A percentile compares a stretch with the other conserved stretches of the same genome.
These are phyloP conservation scores for Suillus ampliporus DNA, from an alignment of 768 basidiomycete genomes.

Conservation along the genomic window DNA sequence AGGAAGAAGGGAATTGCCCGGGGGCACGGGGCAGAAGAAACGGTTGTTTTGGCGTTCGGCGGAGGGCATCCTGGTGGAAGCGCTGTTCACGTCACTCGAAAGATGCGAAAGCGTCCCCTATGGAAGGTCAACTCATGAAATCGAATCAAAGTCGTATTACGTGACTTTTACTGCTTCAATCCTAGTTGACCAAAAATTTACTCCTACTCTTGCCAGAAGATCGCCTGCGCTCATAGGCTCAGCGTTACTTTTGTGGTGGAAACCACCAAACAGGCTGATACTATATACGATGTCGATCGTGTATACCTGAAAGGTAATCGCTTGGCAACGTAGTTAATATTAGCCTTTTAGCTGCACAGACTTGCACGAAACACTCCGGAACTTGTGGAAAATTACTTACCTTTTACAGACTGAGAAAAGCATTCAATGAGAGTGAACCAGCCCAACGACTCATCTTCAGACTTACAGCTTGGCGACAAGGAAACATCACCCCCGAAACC, in stretches of 20 bases:
- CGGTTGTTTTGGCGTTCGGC: conserved; percentile 91
- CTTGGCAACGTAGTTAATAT: conserved; percentile 28
- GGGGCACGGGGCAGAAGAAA: conserved; percentile 78
- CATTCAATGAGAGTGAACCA: too few relatives aligned
- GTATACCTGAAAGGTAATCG: conserved; percentile 20
- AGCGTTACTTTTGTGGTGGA: conserved; percentile 2
- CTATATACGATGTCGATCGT: conserved; percentile 12
- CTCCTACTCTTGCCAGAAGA: background rate
- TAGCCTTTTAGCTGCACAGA: conserved; percentile 33
- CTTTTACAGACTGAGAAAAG: background rate
- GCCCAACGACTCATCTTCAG: too few relatives aligned
- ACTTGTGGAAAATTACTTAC: conserved; percentile 1
- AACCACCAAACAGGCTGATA: conserved; percentile 3
- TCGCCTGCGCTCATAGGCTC: background rate
- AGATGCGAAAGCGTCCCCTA: conserved; percentile 82
- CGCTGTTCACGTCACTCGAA: conserved; percentile 87
- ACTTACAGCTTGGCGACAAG: too few relatives aligned
- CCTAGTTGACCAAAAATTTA: conserved; percentile 21
- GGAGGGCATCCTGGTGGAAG: conserved; percentile 69
- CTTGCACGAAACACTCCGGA: conserved; percentile 7
- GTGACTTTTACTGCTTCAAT: conserved; percentile 28
- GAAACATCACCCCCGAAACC: background rate
- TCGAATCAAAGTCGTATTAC: conserved; percentile 36
- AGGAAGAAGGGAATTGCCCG: conserved; percentile 80
- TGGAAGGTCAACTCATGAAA: conserved; percentile 81